A percentile compares a stretch with the other conserved stretches of the same genome.
These are phyloP conservation scores for Trifolium dubium DNA, from an alignment of 306 rosid species.

Conservation along the genomic window DNA sequence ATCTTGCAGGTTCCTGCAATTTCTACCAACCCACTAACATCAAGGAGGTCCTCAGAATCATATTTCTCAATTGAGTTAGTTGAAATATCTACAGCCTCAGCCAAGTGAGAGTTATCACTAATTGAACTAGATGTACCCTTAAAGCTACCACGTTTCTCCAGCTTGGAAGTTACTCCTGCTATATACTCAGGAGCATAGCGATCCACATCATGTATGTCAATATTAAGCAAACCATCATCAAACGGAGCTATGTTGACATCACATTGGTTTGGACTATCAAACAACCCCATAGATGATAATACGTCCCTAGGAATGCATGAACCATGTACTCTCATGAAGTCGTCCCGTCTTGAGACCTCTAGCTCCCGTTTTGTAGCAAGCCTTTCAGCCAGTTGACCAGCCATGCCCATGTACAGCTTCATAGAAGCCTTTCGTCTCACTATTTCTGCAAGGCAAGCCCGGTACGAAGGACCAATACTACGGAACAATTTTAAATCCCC, in stretches of 20 bases:
- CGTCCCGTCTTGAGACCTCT: slow-evolving; percentile 79
- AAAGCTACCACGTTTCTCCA: slow-evolving; percentile 63
- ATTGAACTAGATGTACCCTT: slow-evolving; percentile 63
- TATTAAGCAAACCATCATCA: slow-evolving; percentile 77
- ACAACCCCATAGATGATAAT: slow-evolving; percentile 84
- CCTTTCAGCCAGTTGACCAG: slow-evolving; percentile 97
- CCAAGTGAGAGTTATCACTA: slow-evolving; percentile 62
- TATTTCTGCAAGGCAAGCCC: slow-evolving; percentile 95
- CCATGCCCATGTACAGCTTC: slow-evolving; percentile 99
- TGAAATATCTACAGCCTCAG: slow-evolving; percentile 59
- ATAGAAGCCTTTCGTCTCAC: slow-evolving; percentile 94
- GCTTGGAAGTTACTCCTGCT: slow-evolving; percentile 61
- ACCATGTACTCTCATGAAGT: slow-evolving; percentile 70
- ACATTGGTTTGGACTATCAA: slow-evolving; percentile 83
- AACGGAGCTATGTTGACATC: slow-evolving; percentile 95
- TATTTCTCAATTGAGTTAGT: slow-evolving; percentile 56
- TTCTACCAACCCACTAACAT: slow-evolving; percentile 81
- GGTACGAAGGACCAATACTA: slow-evolving; percentile 84
- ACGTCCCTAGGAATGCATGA: slow-evolving; percentile 82
- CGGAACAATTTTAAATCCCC: slow-evolving; percentile 77
- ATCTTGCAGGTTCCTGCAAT: slow-evolving; percentile 92
- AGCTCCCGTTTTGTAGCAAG: slow-evolving; percentile 86
- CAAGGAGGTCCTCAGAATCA: slow-evolving; percentile 68
- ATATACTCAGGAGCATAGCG: slow-evolving; percentile 87
- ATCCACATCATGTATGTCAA: slow-evolving; percentile 88